These are phyloP conservation scores for Barbarea vulgaris DNA, from an alignment of 345 rosid species.

Conservation along the genomic window DNA sequence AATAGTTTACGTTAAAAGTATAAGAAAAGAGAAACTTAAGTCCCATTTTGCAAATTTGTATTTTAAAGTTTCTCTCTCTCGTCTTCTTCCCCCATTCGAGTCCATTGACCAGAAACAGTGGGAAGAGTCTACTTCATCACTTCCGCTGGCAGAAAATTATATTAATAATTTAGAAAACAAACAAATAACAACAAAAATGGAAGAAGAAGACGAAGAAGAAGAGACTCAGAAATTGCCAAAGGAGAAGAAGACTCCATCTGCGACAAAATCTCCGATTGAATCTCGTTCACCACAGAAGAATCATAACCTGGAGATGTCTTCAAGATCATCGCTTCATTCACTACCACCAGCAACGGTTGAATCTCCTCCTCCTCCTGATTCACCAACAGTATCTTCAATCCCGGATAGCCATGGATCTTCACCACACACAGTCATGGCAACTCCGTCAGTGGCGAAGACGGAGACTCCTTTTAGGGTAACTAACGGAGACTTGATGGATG, in stretches of 20 bases:
- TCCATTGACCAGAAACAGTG: conserved; percentile 25
- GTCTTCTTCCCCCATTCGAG: conserved; percentile 32
- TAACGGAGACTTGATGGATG: conserved; percentile 29
- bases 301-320: conserved; percentile 29
- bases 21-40: background rate
- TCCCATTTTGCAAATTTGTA: background rate
- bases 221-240: conserved; percentile 18
- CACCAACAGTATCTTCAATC: conserved; percentile 48
- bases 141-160: conserved; percentile 1
- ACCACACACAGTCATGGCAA: conserved; percentile 31
- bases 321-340: conserved; percentile 39
- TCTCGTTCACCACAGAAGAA: background rate
- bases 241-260: conserved; percentile 12
- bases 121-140: conserved; percentile 22
- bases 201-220: conserved; percentile 20
- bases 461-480: conserved; percentile 40
- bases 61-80: conserved; percentile 11
- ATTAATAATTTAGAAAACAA: background rate
- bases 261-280: background rate
- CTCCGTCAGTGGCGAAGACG: conserved; percentile 32
- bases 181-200: conserved; percentile 27
- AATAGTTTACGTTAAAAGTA: background rate
- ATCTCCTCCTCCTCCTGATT: conserved; percentile 46
- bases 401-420: conserved; percentile 55
- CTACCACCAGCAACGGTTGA: conserved; percentile 36